Conservation (phyloP, 2,329 filamentous ascomycete species). For the Fusarium piperis region DNA sequence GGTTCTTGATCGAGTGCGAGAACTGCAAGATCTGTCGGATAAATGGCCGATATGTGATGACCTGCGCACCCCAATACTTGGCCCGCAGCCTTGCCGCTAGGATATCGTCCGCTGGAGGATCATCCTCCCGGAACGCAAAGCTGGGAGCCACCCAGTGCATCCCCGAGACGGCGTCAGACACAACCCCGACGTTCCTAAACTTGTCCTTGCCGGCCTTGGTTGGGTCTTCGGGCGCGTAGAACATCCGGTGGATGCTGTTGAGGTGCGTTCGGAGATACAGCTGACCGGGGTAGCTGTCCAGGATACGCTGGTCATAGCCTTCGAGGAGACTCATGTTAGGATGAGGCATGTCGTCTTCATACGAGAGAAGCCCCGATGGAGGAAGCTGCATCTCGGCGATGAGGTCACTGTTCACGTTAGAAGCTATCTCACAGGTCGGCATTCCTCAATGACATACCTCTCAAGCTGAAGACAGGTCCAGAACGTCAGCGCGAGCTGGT, state of each 20-base stretch:
- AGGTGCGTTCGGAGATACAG: constrained; percentile 71
- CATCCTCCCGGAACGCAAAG: constrained; percentile 70
- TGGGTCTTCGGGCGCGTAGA: constrained; percentile 59
- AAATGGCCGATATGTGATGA: constrained; percentile 88
- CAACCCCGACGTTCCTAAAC: constrained; percentile 58
- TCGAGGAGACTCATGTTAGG: constrained; percentile 64
- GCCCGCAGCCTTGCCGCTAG: constrained; percentile 85
- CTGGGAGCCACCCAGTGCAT: constrained; percentile 59
- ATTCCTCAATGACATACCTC: constrained; percentile 63
- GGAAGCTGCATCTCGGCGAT: constrained; percentile 81
- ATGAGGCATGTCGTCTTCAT: constrained; percentile 72
- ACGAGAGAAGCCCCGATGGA: constrained; percentile 69
- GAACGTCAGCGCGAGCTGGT: constrained; percentile 79
- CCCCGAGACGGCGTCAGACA: constrained; percentile 54
- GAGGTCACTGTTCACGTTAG: constrained; percentile 74
- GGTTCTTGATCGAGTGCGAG: constrained; percentile 50
- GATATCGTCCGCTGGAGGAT: constrained; percentile 78
- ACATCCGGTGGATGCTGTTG: constrained; percentile 68
- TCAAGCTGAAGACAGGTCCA: constrained; percentile 96
- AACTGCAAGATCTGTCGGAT: constrained; percentile 65
- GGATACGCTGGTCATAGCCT: constrained; percentile 58
- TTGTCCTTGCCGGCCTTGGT: constrained; percentile 48
- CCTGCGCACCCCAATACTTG: constrained; percentile 93
- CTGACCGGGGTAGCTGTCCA: constrained; percentile 70
- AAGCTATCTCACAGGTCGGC: neutral